Conservation (phyloP, 352 stramenopile genomes). For the Pythium inflatum region DNA sequence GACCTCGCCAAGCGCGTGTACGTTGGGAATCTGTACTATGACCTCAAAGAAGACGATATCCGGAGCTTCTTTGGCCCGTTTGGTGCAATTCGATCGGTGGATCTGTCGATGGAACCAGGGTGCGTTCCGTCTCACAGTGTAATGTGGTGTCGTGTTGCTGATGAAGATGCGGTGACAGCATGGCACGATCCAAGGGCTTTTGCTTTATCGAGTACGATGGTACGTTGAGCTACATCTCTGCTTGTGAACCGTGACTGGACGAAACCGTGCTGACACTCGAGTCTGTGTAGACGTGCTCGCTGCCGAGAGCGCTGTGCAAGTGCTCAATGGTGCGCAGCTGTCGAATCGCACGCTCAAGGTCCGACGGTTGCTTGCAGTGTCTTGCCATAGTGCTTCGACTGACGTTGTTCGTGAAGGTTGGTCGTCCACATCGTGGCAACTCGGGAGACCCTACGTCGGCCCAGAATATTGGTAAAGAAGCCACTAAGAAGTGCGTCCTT, state of each 20-base stretch:
- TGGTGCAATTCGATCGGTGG: slow-evolving; percentile 70
- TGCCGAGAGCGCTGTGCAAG: slow-evolving; percentile 76
- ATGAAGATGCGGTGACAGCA: slow-evolving; percentile 33
- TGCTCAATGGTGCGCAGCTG: slow-evolving; percentile 67
- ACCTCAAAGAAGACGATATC: slow-evolving; percentile 81
- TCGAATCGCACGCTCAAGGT: slow-evolving; percentile 71
- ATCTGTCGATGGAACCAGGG: slow-evolving; percentile 79
- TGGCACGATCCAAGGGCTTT: slow-evolving; percentile 74
- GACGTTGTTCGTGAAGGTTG: slow-evolving; percentile 65
- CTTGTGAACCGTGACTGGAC: neutral
- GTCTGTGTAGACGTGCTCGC: slow-evolving; percentile 63
- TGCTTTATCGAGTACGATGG: slow-evolving; percentile 83
- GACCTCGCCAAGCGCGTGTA: slow-evolving; percentile 78
- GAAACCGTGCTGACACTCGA: neutral
- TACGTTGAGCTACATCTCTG: slow-evolving; percentile 4
- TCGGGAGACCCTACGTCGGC: slow-evolving; percentile 53
- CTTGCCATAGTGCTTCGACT: neutral
- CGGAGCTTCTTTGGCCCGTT: slow-evolving; percentile 69
- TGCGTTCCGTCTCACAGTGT: slow-evolving; percentile 23
- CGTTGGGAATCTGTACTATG: slow-evolving; percentile 84
- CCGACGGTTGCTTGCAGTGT: neutral
- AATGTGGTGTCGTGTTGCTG: neutral
- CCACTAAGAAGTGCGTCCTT: slow-evolving; percentile 71
- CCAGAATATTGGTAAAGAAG: slow-evolving; percentile 69
- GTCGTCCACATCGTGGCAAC: slow-evolving; percentile 75